Conservation (phyloP, 257 asterid species). For the Marsdenia floribunda region DNA sequence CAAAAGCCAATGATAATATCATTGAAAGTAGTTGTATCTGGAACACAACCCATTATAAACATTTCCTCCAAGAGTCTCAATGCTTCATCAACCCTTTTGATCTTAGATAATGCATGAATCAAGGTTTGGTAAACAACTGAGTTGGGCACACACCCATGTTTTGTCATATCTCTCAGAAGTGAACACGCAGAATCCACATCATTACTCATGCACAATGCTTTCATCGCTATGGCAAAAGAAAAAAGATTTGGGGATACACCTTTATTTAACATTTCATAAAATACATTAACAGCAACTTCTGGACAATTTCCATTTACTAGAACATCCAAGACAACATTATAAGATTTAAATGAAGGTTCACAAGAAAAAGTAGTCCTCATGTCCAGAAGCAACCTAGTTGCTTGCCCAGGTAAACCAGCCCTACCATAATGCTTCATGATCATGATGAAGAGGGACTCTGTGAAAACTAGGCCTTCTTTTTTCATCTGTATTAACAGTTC, state of each 20-base stretch:
- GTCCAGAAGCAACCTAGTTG: slow-evolving; percentile 76
- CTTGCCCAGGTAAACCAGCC: slow-evolving; percentile 89
- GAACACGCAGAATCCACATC: slow-evolving; percentile 80
- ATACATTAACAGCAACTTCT: slow-evolving; percentile 81
- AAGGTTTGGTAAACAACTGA: slow-evolving; percentile 81
- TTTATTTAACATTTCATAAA: slow-evolving; percentile 79
- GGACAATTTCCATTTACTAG: slow-evolving; percentile 73
- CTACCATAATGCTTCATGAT: slow-evolving; percentile 84
- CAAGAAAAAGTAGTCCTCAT: slow-evolving; percentile 63
- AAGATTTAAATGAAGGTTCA: slow-evolving; percentile 78
- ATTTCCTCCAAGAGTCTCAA: slow-evolving; percentile 81
- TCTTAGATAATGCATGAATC: slow-evolving; percentile 55
- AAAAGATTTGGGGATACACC: slow-evolving; percentile 72
- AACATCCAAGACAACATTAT: slow-evolving; percentile 68
- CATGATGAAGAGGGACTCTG: slow-evolving; percentile 66
- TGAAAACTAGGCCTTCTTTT: slow-evolving; percentile 57
- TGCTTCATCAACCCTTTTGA: slow-evolving; percentile 72
- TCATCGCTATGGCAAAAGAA: slow-evolving; percentile 67
- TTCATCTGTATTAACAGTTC: slow-evolving; percentile 74
- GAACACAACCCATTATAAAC: slow-evolving; percentile 87
- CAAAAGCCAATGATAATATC: slow-evolving; percentile 79
- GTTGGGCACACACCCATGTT: slow-evolving; percentile 88
- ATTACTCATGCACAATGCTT: slow-evolving; percentile 65
- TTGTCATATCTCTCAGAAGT: slow-evolving; percentile 92
- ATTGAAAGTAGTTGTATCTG: slow-evolving; percentile 81